Percentiles rank a stretch among this genome's conserved stretches.
phyloP scores from a whole-genome alignment of 1,284 basidiomycete species.

The Ceratorhiza oryzae-sativae region DNA sequence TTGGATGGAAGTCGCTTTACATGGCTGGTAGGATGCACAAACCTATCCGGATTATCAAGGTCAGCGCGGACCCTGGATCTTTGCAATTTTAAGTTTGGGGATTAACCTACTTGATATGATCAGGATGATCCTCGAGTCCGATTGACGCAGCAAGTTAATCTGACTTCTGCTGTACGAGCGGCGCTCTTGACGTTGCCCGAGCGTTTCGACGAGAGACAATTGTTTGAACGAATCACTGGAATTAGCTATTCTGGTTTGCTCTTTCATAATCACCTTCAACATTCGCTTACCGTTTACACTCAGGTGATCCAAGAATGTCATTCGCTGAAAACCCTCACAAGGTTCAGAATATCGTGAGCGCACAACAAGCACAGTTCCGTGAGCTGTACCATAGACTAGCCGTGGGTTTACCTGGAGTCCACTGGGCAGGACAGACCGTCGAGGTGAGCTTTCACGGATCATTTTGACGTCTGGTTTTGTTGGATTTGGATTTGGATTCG shows the following conservation, averaged over 20 bases:
- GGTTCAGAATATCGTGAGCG: constrained; percentile 89
- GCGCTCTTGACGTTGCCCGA: constrained; percentile 71
- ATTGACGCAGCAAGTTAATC: constrained; percentile 91
- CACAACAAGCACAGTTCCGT: constrained; percentile 83
- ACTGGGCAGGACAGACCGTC: constrained; percentile 61
- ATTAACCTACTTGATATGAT: constrained; percentile 5
- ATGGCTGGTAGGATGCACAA: constrained; percentile 98
- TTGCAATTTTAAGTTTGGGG: constrained; percentile 16
- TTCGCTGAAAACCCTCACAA: constrained; percentile 92
- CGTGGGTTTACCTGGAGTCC: constrained; percentile 75
- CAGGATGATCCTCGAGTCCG: constrained; percentile 84
- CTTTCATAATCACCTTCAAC: not conserved
- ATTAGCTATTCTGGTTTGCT: constrained; percentile 73
- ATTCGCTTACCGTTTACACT: not conserved
- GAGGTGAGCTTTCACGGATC: constrained; percentile 21
- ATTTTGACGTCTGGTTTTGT: constrained; percentile 27
- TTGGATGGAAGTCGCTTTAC: constrained; percentile 94
- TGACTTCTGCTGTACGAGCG: constrained; percentile 85
- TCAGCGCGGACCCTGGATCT: constrained; percentile 1
- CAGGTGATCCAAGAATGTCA: constrained; percentile 91
- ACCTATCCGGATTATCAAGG: constrained; percentile 84
- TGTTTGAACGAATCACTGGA: constrained; percentile 87
- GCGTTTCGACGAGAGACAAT: constrained; percentile 74
- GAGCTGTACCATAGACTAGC: constrained; percentile 85
- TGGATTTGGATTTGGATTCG: constrained; percentile 45